phyloP scores from a whole-genome alignment of 2,329 filamentous ascomycete genomes.

The Fusarium concolor region DNA sequence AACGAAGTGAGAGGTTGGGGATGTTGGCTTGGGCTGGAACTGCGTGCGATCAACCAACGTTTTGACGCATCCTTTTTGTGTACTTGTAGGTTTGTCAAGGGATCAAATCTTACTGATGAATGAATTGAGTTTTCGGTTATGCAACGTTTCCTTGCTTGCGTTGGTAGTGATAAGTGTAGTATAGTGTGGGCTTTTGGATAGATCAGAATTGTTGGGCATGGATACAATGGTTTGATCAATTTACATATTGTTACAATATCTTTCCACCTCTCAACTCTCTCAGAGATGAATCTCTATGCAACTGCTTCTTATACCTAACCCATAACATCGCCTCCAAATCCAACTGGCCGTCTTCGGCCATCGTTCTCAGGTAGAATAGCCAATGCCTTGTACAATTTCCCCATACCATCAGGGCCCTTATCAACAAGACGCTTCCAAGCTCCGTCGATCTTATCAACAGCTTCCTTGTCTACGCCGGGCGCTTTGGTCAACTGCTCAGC shows the following conservation, averaged over 20 bases:
- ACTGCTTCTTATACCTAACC: conserved; percentile 7
- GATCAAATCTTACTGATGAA: conserved; percentile 36
- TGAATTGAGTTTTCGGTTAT: conserved; percentile 27
- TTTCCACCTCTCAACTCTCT: background rate
- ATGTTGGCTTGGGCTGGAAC: conserved; percentile 8
- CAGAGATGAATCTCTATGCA: background rate
- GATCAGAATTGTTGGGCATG: conserved; percentile 12
- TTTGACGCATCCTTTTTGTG: conserved; percentile 31
- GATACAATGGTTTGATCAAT: conserved; percentile 17
- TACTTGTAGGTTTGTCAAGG: conserved; percentile 35
- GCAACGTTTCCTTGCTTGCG: background rate
- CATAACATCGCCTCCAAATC: conserved; percentile 82
- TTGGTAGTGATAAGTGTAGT: conserved; percentile 8
- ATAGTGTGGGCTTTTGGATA: conserved; percentile 16
- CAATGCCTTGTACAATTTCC: conserved; percentile 92
- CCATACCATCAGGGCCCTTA: conserved; percentile 86
- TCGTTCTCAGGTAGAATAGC: conserved; percentile 87
- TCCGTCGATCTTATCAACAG: conserved; percentile 72
- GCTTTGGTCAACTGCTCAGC: conserved; percentile 73
- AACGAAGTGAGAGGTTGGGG: conserved; percentile 51
- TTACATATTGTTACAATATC: conserved; percentile 28
- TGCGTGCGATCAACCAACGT: background rate
- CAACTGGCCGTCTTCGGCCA: conserved; percentile 81
- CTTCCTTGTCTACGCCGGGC: conserved; percentile 55
- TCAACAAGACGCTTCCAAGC: conserved; percentile 89